Conservation (phyloP, 371 early-diverging fungal species). For the Mortierella sp. region DNA sequence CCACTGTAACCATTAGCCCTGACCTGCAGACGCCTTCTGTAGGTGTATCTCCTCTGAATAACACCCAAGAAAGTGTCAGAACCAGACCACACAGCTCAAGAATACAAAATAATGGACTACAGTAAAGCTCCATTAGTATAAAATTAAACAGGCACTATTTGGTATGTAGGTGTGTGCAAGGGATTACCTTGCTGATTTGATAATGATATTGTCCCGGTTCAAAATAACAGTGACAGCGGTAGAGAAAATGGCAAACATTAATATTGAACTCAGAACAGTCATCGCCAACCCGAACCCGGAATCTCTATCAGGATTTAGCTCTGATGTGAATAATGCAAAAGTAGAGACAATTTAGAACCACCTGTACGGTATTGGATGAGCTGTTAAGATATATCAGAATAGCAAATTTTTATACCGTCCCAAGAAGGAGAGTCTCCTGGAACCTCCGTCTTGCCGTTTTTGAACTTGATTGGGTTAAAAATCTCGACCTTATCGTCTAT, state of each 20-base stretch:
- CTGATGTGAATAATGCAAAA: conserved; percentile 4
- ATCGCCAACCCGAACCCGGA: conserved; percentile 58
- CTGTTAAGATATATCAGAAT: no score
- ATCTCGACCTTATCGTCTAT: conserved; percentile 3
- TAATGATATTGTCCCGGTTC: conserved; percentile 62
- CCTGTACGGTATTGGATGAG: no score
- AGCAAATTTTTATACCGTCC: conserved; percentile 9
- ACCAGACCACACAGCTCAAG: conserved; percentile 64
- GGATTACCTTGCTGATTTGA: conserved; percentile 69
- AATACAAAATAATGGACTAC: conserved; percentile 66
- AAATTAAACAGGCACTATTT: background rate
- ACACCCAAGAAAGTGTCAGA: conserved; percentile 57
- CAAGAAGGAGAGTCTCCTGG: conserved; percentile 24
- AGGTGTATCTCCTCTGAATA: conserved; percentile 55
- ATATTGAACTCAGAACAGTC: conserved; percentile 49
- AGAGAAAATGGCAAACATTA: conserved; percentile 51
- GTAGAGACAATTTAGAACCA: conserved; percentile 20
- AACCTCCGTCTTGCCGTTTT: conserved; percentile 25
- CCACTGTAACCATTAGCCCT: conserved; percentile 5
- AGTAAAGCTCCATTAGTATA: background rate
- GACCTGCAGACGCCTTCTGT: conserved; percentile 57
- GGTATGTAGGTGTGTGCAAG: background rate
- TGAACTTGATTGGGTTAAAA: conserved; percentile 34
- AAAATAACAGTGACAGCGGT: conserved; percentile 59
- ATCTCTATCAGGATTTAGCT: conserved; percentile 56